These are phyloP conservation scores for Wickerhamomyces kurtzmanii DNA, from an alignment of 805 yeast species.

Conservation along the genomic window DNA sequence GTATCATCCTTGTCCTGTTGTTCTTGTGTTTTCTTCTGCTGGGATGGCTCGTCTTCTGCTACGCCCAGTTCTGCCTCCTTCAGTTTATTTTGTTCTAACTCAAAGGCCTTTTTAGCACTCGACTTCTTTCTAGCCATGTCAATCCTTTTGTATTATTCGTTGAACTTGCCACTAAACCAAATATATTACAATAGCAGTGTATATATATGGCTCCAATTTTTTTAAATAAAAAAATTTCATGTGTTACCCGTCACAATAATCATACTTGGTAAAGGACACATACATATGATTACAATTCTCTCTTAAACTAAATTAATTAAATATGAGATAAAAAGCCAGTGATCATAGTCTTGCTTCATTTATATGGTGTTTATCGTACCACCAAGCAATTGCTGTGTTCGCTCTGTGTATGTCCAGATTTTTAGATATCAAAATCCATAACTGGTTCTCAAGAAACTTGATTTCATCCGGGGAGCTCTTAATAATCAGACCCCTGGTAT, in stretches of 20 bases:
- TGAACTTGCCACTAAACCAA: no score
- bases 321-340: not conserved
- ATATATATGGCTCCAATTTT: no score
- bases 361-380: slow-evolving; percentile 34
- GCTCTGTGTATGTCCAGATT: slow-evolving; percentile 49
- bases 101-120: slow-evolving; percentile 63
- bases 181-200: no score
- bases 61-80: slow-evolving; percentile 9
- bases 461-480: slow-evolving; percentile 27
- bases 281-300: no score
- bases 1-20: slow-evolving; percentile 19
- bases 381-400: slow-evolving; percentile 48
- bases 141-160: no score
- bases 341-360: slow-evolving; percentile 5
- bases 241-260: no score
- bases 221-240: no score
- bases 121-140: slow-evolving; percentile 89
- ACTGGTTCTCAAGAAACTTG: slow-evolving; percentile 23
- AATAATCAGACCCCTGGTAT: slow-evolving; percentile 25
- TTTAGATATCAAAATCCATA: slow-evolving; percentile 50
- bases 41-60: slow-evolving; percentile 17
- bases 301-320: no score
- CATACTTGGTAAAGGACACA: no score
- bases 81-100: slow-evolving; percentile 17
- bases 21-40: slow-evolving; percentile 16